phyloP scores from a whole-genome alignment of 768 basidiomycete species.

The Phlebiopsis gigantea region DNA sequence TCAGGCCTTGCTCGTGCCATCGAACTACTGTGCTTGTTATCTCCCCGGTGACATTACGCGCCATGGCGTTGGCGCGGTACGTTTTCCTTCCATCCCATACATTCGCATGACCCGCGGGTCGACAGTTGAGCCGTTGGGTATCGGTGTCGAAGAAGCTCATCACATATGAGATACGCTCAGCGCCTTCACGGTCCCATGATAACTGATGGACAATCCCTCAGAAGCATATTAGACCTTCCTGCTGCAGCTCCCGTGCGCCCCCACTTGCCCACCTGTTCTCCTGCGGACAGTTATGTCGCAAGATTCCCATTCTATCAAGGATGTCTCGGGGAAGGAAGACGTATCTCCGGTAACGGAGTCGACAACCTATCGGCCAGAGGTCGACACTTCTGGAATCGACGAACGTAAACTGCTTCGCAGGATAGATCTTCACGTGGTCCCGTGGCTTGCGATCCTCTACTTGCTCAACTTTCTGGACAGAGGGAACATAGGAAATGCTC shows the following conservation, averaged over 20 bases:
- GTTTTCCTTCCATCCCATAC: background rate
- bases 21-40: background rate
- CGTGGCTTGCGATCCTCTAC: constrained; percentile 72
- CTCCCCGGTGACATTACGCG: background rate
- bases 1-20: too few species aligned
- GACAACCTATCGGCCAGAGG: constrained; percentile 40
- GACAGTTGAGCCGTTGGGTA: background rate
- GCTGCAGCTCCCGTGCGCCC: background rate
- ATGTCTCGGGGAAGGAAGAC: constrained; percentile 5
- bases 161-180: background rate
- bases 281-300: background rate
- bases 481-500: constrained; percentile 67
- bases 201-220: background rate
- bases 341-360: constrained; percentile 13
- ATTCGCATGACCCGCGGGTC: background rate
- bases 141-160: too few species aligned
- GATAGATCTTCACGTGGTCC: constrained; percentile 64
- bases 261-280: background rate
- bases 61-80: too few species aligned
- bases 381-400: constrained; percentile 49
- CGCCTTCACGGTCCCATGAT: background rate
- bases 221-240: background rate
- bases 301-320: constrained; percentile 1
- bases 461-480: constrained; percentile 66
- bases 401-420: constrained; percentile 51